phyloP scores from a whole-genome alignment of 2,329 filamentous ascomycete species.

The Exserohilum rostratum region DNA sequence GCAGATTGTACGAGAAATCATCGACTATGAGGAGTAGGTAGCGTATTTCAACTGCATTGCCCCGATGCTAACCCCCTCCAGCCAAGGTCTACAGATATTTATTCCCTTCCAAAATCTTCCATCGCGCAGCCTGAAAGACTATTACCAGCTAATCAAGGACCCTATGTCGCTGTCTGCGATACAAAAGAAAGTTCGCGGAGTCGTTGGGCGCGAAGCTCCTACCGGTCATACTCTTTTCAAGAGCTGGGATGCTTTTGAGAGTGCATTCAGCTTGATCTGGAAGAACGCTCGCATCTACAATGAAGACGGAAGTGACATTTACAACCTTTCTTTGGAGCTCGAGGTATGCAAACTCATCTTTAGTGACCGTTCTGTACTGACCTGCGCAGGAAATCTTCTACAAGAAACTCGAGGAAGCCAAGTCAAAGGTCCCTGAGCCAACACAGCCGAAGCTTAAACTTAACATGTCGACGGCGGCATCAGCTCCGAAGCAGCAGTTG shows the following conservation, averaged over 20 bases:
- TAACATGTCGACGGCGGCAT: constrained; percentile 61
- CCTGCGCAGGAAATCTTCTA: constrained; percentile 69
- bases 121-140: constrained; percentile 76
- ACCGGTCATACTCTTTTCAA: constrained; percentile 72
- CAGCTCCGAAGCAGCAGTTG: constrained; percentile 55
- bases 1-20: constrained; percentile 77
- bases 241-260: constrained; percentile 80
- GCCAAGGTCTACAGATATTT: constrained; percentile 69
- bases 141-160: constrained; percentile 82
- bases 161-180: constrained; percentile 80
- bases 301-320: constrained; percentile 87
- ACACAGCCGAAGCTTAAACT: constrained; percentile 79
- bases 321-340: constrained; percentile 75
- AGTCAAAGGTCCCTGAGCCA: constrained; percentile 73
- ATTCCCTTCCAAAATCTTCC: constrained; percentile 81
- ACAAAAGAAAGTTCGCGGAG: constrained; percentile 76
- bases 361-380: constrained; percentile 15
- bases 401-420: constrained; percentile 72
- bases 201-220: constrained; percentile 69
- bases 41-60: not conserved
- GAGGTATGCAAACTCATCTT: constrained; percentile 62
- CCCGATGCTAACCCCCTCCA: constrained; percentile 20
- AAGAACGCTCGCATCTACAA: constrained; percentile 88
- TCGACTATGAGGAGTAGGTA: constrained; percentile 62
- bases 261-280: constrained; percentile 82